Evolutionary conservation across 768 basidiomycete genomes (phyloP), one percentile per base, ranked within the genome.

Genomic region (Amanita pseudoporphyria): DNA sequence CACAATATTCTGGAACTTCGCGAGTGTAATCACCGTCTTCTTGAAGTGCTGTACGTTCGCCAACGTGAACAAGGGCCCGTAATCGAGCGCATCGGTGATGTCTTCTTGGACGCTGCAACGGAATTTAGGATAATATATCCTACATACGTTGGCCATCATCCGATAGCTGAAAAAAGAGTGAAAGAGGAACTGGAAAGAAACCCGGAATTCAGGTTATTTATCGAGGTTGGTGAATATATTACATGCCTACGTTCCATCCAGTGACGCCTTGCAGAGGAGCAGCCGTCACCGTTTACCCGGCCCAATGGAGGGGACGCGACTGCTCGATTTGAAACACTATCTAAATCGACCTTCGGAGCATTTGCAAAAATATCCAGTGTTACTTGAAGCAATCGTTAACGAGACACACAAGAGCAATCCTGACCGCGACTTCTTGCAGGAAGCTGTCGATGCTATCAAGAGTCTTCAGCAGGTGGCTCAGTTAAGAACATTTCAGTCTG

Each of bases 121-220:
- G 87, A 93, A 58, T 96, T 96, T 68, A 76, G 88, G 37, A 70
- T 82, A 31, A 82, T 84, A 2, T 98, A 98, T 60, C 88, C 91
- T 2, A 76, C 75, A 5, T 96, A 94, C 57, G 76, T 90, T 30
- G 89, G 87, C 1, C 83, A 87, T 63, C 74, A 91, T 38, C 91
- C 90, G 1, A 66, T 83, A 6, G 92, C 90, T 1, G 92, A 94
- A 66, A 87, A 86, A 67, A 68, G 85, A 51, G 67, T 97, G 60
- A 89, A 87, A 61, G 87, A 93, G 24, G 95, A 96, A 69, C 66
- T 81, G 28, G 89, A 92, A 40, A 68, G 64, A 28, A 97, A 96
- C 61, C 69, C 82, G 1, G 81, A 86, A 47, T 88, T 98, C 60
- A 72, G 84, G 46, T 64, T 87, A 32, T 93, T 96, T 64, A 70